Percentiles rank a stretch among this genome's conserved stretches.
These are phyloP conservation scores for Kwoniella sp. DNA, from an alignment of 768 basidiomycete species.

Conservation along the genomic window DNA sequence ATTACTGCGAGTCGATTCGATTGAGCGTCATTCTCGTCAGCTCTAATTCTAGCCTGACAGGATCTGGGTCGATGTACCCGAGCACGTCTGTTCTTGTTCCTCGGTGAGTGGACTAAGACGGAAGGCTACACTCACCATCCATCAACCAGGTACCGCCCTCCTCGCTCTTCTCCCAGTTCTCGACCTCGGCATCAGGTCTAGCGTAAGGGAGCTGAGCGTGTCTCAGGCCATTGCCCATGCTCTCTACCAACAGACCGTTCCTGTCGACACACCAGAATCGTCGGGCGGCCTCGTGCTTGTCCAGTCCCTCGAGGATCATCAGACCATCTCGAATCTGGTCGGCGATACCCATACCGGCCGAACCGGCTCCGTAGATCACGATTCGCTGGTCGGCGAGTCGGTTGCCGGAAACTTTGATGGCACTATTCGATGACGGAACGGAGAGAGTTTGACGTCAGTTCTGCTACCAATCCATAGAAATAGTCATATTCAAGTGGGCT, in stretches of 20 bases:
- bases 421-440: conserved; percentile 20
- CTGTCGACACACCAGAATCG: conserved; percentile 76
- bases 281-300: conserved; percentile 66
- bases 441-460: too few relatives aligned
- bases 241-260: conserved; percentile 66
- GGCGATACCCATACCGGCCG: conserved; percentile 71
- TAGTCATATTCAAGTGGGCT: neutral
- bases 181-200: conserved; percentile 54
- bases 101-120: too few relatives aligned
- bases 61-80: neutral
- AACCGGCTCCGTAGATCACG: conserved; percentile 74
- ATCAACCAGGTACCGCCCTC: conserved; percentile 49
- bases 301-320: conserved; percentile 61
- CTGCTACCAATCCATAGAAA: too few relatives aligned
- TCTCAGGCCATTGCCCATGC: conserved; percentile 58
- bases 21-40: neutral
- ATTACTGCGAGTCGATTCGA: conserved; percentile 66
- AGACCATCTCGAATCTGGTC: conserved; percentile 77
- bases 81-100: too few relatives aligned
- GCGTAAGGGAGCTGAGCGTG: conserved; percentile 58
- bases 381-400: conserved; percentile 74
- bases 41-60: neutral
- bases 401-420: conserved; percentile 36
- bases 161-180: conserved; percentile 48
- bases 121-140: conserved; percentile 60